A percentile compares a stretch with the other conserved stretches of the same genome.
Conservation (phyloP, 768 basidiomycete genomes). For the Calocybe cyanea region DNA sequence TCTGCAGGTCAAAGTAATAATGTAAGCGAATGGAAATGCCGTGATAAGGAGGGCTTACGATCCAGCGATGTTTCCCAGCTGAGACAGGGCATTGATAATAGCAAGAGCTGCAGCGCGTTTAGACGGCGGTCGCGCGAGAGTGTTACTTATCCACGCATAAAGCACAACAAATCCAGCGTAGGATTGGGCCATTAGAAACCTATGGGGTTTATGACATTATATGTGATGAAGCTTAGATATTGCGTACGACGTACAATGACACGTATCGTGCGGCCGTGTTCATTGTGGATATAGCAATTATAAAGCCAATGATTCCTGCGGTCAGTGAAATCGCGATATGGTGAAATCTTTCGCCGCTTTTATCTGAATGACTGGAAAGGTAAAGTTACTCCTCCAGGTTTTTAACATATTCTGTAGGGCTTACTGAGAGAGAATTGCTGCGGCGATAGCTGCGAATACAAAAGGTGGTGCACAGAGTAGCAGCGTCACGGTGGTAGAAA, state of each 20-base stretch:
- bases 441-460: conserved; percentile 54
- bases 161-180: conserved; percentile 72
- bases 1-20: conserved; percentile 22
- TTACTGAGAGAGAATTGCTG: conserved; percentile 51
- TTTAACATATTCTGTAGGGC: background rate
- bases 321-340: conserved; percentile 54
- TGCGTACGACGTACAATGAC: conserved; percentile 42
- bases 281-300: conserved; percentile 62
- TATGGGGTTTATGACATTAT: conserved; percentile 21
- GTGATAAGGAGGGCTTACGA: conserved; percentile 47
- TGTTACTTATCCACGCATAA: conserved; percentile 47
- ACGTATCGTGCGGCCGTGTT: conserved; percentile 60
- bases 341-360: conserved; percentile 62
- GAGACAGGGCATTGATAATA: conserved; percentile 75
- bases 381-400: conserved; percentile 1
- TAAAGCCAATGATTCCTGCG: conserved; percentile 65
- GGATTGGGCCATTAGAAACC: conserved; percentile 75
- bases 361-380: conserved; percentile 62
- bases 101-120: conserved; percentile 89
- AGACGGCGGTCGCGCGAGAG: conserved; percentile 63
- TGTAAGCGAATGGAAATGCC: background rate
- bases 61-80: conserved; percentile 81
- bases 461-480: conserved; percentile 58
- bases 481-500: conserved; percentile 57
- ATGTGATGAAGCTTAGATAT: background rate